Conservation (phyloP, 1,139 yeast species). For the Sugiyamaella novakii region DNA sequence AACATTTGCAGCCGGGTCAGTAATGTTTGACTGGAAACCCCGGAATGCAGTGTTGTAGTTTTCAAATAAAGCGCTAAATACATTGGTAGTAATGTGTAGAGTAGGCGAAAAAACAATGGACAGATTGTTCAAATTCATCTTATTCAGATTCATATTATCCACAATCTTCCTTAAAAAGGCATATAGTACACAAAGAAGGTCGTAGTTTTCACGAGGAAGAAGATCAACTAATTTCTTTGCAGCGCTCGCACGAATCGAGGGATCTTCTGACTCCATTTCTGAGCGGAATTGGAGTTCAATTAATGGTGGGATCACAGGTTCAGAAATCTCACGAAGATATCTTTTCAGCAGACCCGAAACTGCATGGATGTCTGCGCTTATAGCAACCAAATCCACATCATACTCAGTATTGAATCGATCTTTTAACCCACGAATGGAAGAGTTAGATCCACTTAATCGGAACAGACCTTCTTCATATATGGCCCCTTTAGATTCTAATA, state of each 20-base stretch:
- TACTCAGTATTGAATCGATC: conserved; percentile 59
- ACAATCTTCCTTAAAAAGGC: conserved; percentile 67
- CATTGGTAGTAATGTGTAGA: conserved; percentile 66
- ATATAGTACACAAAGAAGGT: conserved; percentile 66
- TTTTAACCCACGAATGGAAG: conserved; percentile 71
- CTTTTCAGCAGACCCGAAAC: conserved; percentile 77
- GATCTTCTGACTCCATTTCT: conserved; percentile 42
- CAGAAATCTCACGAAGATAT: conserved; percentile 71
- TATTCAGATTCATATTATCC: conserved; percentile 63
- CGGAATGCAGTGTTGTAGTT: conserved; percentile 64
- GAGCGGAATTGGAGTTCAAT: conserved; percentile 47
- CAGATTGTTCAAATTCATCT: conserved; percentile 78
- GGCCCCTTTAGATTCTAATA: conserved; percentile 67
- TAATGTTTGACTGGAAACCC: conserved; percentile 37
- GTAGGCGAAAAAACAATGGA: conserved; percentile 90
- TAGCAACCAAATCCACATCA: conserved; percentile 66
- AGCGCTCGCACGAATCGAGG: conserved; percentile 38
- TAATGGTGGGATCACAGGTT: conserved; percentile 59
- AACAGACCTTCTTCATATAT: conserved; percentile 88
- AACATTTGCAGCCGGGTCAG: conserved; percentile 15
- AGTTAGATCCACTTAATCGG: conserved; percentile 86
- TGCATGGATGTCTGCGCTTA: conserved; percentile 63
- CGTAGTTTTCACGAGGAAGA: conserved; percentile 56
- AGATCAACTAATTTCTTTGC: conserved; percentile 41
- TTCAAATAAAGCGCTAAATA: conserved; percentile 61